A percentile compares a stretch with the other conserved stretches of the same genome.
phyloP scores from a whole-genome alignment of 345 rosid species.

The Populus tremula region DNA sequence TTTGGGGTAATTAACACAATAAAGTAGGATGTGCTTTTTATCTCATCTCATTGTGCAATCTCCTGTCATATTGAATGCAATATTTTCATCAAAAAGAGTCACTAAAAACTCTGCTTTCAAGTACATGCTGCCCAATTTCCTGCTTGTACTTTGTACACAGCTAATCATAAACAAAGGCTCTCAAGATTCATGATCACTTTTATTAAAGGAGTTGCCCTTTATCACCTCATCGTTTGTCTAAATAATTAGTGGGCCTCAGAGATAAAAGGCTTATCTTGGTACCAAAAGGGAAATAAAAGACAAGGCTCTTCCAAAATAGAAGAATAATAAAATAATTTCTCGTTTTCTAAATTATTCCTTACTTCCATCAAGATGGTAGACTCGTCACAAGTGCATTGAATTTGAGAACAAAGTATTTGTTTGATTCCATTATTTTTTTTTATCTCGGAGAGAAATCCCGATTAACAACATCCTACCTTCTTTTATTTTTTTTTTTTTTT shows the following conservation, averaged over 20 bases:
- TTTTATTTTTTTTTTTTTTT: no score
- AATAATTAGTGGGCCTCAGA: not conserved
- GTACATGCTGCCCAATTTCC: not conserved
- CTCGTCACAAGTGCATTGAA: not conserved
- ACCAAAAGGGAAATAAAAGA: no score
- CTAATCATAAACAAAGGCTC: not conserved
- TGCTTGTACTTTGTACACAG: not conserved
- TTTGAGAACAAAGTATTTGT: not conserved
- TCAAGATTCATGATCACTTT: not conserved
- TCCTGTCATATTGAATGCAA: not conserved
- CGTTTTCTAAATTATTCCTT: not conserved
- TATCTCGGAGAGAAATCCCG: not conserved
- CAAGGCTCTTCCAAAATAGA: not conserved
- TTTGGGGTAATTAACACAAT: not conserved
- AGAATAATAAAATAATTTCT: not conserved
- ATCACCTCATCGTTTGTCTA: not conserved
- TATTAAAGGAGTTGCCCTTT: not conserved
- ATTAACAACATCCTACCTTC: not conserved
- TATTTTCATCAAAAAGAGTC: not conserved
- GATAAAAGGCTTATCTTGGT: not conserved
- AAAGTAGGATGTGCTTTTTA: not conserved
- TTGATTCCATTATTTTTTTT: not conserved
- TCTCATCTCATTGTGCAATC: not conserved
- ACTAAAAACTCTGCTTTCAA: not conserved
- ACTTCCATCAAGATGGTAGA: not conserved